Percentiles rank a stretch among this genome's conserved stretches.
Conservation (phyloP, 2,329 filamentous ascomycete species). For the Colletotrichum navitas region DNA sequence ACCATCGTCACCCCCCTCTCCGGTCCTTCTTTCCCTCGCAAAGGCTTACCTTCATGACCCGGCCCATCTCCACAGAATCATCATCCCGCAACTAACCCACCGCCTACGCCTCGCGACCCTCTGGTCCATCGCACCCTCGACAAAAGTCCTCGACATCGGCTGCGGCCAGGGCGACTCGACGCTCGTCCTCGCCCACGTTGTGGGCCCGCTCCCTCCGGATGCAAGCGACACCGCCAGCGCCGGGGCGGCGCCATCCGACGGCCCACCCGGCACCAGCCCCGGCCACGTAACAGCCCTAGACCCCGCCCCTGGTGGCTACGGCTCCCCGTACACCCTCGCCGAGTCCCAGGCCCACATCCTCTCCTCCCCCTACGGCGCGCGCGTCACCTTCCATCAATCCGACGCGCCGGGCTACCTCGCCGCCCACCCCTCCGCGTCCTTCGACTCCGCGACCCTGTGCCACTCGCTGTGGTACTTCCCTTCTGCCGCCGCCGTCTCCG, state of each 20-base stretch:
- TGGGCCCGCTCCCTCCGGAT: constrained; percentile 1
- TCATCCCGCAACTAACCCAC: constrained; percentile 38
- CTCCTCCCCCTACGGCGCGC: constrained; percentile 12
- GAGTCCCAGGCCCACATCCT: constrained; percentile 31
- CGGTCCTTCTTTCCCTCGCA: constrained; percentile 21
- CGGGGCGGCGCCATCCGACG: neutral
- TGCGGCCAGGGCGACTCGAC: constrained; percentile 42
- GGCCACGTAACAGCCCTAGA: constrained; percentile 38
- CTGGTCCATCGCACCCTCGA: constrained; percentile 37
- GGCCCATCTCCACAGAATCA: constrained; percentile 15
- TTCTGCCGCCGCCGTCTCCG: constrained; percentile 7
- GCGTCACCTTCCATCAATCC: constrained; percentile 21
- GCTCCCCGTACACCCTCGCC: constrained; percentile 35
- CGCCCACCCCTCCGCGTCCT: neutral
- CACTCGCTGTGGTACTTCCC: constrained; percentile 40
- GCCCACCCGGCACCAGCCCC: constrained; percentile 9
- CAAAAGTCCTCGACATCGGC: constrained; percentile 39
- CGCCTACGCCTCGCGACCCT: constrained; percentile 35
- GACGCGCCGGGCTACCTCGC: constrained; percentile 31
- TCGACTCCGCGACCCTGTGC: constrained; percentile 32
- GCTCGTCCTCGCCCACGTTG: constrained; percentile 33
- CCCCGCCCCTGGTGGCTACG: constrained; percentile 35
- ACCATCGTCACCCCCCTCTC: constrained; percentile 1
- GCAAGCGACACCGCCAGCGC: neutral
- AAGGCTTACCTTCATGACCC: constrained; percentile 31